These are phyloP conservation scores for Leucosporidium creatinivorum DNA, from an alignment of 768 basidiomycete species.

Conservation along the genomic window DNA sequence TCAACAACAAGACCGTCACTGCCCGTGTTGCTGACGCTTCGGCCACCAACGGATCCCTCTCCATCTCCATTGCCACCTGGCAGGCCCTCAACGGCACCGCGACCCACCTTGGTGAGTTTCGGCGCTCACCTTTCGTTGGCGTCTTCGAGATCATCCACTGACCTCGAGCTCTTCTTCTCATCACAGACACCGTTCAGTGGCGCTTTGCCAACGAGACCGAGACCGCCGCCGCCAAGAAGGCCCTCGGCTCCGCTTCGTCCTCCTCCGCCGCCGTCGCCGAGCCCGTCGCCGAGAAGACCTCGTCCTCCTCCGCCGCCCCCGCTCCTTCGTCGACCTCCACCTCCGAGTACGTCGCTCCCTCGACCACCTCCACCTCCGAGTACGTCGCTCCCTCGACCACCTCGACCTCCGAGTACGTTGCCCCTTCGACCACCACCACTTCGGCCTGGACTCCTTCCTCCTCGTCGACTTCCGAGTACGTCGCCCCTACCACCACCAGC, in stretches of 20 bases:
- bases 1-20: constrained; percentile 52
- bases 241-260: constrained; percentile 54
- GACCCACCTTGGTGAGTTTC: constrained; percentile 9
- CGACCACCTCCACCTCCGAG: constrained; percentile 1
- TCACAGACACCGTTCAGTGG: constrained; percentile 27
- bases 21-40: constrained; percentile 68
- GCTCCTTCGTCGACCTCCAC: constrained; percentile 23
- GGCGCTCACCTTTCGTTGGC: background rate
- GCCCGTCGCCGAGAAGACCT: constrained; percentile 45
- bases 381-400: constrained; percentile 19
- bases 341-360: background rate
- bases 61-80: constrained; percentile 42
- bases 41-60: constrained; percentile 20
- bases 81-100: constrained; percentile 36
- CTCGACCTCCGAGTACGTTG: background rate
- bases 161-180: constrained; percentile 43
- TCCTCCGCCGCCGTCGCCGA: constrained; percentile 52
- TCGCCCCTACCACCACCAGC: constrained; percentile 5
- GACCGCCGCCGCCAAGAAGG: constrained; percentile 43
- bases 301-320: constrained; percentile 33
- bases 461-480: constrained; percentile 4
- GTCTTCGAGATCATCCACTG: constrained; percentile 56
- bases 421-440: background rate
- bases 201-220: constrained; percentile 33
- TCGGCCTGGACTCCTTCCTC: constrained; percentile 19